Base-by-base conservation (phyloP, 768 basidiomycete genomes). In the Lentinula edodes region DNA sequence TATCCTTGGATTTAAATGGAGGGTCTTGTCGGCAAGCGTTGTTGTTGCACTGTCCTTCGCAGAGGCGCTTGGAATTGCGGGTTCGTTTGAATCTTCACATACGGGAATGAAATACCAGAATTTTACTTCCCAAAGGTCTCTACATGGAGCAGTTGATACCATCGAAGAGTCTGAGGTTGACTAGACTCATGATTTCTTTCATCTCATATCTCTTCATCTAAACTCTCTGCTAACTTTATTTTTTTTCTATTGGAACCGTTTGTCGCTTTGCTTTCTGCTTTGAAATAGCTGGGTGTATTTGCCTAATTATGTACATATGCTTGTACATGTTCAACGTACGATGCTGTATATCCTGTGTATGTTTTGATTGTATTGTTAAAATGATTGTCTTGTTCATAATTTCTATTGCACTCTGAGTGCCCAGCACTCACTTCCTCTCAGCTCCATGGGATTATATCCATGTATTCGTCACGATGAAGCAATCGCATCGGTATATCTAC, bases 31-130 rank as follows among this genome's bases (percentile, higher is more conserved):
- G 50, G 84, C 88, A 0, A 72, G 78, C 5, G 72, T 88, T 35
- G 77, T 79, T 8, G 77, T 86, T 10, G 85, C 85, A 0, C 88
- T 89, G 66, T 83, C 88, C 2, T 86, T 88, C 65, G 83, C 87
- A 1, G 88, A 90, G 69, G 85, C 84, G 0, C 81, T 90, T 20
- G 32, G 7, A 2, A 38, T 8, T 13, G 16, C 38, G 20, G 46
- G 42, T 12, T 58, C 39, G 23, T 45, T 46, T 41, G 28, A 18
- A n/a, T 58, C 45, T 16, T 34, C 10, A 10, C 56, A 18, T 3
- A 12, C 28, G 15, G 7, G 13, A 52, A 48, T n/a, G 2, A 2
- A 28, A 28, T 28, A 28, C 3, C 28, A 28, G 28, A 28, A 28
- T 28, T 28, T 28, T 3, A 2, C 9, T 13, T 38, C 45, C 3